These are phyloP conservation scores for Brasenia schreberi DNA, from an alignment of 164 flowering plant genomes.

Conservation along the genomic window DNA sequence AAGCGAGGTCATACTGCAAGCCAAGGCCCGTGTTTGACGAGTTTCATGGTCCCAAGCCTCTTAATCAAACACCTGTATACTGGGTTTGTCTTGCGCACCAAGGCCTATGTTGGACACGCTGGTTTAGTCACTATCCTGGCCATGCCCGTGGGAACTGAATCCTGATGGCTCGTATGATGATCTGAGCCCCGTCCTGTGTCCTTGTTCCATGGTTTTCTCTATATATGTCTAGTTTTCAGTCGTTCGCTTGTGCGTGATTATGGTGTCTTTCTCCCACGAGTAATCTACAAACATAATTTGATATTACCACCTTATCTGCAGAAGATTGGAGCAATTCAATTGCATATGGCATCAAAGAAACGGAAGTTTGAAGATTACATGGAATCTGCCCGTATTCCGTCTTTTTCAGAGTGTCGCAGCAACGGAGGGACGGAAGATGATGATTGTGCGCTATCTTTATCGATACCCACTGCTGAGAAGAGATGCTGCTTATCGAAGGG, in stretches of 20 bases:
- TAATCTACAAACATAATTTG: neutral
- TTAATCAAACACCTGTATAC: no score
- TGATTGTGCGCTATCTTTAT: slow-evolving; percentile 25
- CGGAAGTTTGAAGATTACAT: neutral
- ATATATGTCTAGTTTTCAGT: neutral
- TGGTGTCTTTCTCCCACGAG: no score
- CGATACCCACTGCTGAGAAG: neutral
- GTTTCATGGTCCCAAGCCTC: no score
- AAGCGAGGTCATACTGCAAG: no score
- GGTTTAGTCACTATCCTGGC: no score
- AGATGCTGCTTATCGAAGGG: slow-evolving; percentile 3
- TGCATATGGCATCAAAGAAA: slow-evolving; percentile 1
- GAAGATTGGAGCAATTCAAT: slow-evolving; percentile 7
- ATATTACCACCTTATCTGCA: neutral
- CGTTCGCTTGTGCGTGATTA: neutral
- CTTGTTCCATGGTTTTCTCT: neutral
- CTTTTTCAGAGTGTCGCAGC: neutral
- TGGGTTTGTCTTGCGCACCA: no score
- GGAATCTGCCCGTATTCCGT: neutral
- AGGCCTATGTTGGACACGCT: no score
- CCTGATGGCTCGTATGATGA: no score
- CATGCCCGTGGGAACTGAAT: no score
- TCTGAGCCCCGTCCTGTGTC: no score
- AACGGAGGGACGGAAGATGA: slow-evolving; percentile 11
- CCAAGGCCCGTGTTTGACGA: no score